Conservation (phyloP, 1,284 basidiomycete genomes). For the Ceratobasidium theobromae region DNA sequence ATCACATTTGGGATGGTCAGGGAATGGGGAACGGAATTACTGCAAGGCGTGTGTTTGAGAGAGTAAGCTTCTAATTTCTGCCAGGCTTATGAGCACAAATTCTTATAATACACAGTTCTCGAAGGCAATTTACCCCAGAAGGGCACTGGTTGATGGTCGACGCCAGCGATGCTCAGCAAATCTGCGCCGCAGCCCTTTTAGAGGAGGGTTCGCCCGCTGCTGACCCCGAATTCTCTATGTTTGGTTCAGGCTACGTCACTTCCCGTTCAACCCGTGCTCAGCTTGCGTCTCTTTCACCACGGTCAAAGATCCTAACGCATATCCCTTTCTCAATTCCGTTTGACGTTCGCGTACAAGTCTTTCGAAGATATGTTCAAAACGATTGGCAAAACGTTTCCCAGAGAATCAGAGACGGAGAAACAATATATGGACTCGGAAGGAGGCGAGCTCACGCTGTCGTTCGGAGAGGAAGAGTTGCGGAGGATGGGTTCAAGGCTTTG, state of each 20-base stretch:
- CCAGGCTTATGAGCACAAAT: slow-evolving; percentile 36
- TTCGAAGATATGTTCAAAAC: slow-evolving; percentile 76
- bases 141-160: slow-evolving; percentile 83
- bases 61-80: slow-evolving; percentile 59
- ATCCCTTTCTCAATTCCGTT: slow-evolving; percentile 97
- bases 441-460: slow-evolving; percentile 58
- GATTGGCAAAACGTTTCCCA: slow-evolving; percentile 46
- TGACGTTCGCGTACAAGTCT: slow-evolving; percentile 84
- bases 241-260: slow-evolving; percentile 29
- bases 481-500: slow-evolving; percentile 86
- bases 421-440: slow-evolving; percentile 38
- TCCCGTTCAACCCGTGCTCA: slow-evolving; percentile 50
- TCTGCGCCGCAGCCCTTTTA: slow-evolving; percentile 23
- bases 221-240: not conserved
- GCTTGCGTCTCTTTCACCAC: slow-evolving; percentile 74
- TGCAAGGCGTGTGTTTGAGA: slow-evolving; percentile 79
- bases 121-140: slow-evolving; percentile 73
- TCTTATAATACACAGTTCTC: slow-evolving; percentile 57
- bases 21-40: slow-evolving; percentile 70
- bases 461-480: slow-evolving; percentile 71
- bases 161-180: slow-evolving; percentile 26
- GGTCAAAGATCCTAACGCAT: slow-evolving; percentile 90
- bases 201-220: slow-evolving; percentile 3
- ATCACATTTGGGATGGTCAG: slow-evolving; percentile 64
- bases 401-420: not conserved